These are phyloP conservation scores for Fusarium floridanum DNA, from an alignment of 2,329 filamentous ascomycete species.

Conservation along the genomic window DNA sequence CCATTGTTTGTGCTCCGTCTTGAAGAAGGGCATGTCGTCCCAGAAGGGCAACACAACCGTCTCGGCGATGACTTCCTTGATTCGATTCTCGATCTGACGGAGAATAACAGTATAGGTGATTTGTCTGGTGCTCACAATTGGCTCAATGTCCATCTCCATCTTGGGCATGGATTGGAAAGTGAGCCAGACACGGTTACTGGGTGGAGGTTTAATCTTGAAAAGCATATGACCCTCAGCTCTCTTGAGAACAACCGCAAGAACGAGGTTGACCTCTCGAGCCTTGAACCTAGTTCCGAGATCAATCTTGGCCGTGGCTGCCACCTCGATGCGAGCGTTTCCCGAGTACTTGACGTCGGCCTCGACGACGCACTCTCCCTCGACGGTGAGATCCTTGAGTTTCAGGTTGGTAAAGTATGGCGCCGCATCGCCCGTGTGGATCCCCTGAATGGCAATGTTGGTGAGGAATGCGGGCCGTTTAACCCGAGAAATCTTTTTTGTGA, in stretches of 20 bases:
- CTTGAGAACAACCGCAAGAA: constrained; percentile 87
- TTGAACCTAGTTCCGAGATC: constrained; percentile 92
- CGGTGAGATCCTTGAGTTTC: constrained; percentile 86
- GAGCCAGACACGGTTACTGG: constrained; percentile 96
- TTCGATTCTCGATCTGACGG: constrained; percentile 92
- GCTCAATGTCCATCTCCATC: constrained; percentile 93
- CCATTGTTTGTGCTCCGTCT: constrained; percentile 81
- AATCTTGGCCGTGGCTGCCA: constrained; percentile 92
- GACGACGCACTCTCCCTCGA: constrained; percentile 89
- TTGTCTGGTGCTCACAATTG: constrained; percentile 93
- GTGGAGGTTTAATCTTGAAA: constrained; percentile 91
- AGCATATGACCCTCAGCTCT: constrained; percentile 87
- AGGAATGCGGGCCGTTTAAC: constrained; percentile 94
- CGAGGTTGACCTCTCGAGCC: constrained; percentile 86
- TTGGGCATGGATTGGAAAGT: constrained; percentile 94
- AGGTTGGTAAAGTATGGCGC: constrained; percentile 92
- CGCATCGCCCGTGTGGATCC: constrained; percentile 87
- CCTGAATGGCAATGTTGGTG: constrained; percentile 83
- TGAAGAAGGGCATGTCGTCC: constrained; percentile 94
- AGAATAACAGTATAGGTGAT: constrained; percentile 95
- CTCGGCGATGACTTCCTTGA: constrained; percentile 93
- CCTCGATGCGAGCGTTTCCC: constrained; percentile 89
- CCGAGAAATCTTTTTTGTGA: constrained; percentile 95
- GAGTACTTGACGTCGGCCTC: constrained; percentile 91
- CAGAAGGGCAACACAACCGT: constrained; percentile 93